Evolutionary conservation across 176 grass and related monocot species (phyloP), one percentile per base, ranked within the genome.

Genomic region (Saccharum officinarum): DNA sequence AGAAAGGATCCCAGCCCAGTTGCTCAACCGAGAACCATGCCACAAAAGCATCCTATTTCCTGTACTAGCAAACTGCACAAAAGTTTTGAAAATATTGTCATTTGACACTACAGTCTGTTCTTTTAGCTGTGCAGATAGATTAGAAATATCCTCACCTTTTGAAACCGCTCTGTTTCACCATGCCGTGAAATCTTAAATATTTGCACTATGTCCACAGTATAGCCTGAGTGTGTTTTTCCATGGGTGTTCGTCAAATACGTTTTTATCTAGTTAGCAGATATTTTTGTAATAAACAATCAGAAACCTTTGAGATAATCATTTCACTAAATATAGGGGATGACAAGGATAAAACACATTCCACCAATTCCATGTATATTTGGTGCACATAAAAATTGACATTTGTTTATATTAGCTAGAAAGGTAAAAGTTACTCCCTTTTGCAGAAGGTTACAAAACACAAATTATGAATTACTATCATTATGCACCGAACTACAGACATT

Each of bases 31-130:
- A 83, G 95, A 95, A 83, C 93, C 95, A 88, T 98, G 95, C 95
- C 93, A 98, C 80, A 98, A 81, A 95, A 98, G 95, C 95, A 95
- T 95, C 82, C 91, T 93, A 88, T 98, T 95, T 86, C 90, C 81
- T 59, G 85, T 64, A 62, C 73, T 77, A 80, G 91, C 83, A 89
- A 92, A 95, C 95, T 98, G 87, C 75, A 88, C 12, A 7, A 67
- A 86, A 10, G 39, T 46, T 83, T 39, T 41, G 10, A 50, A 78
- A 31, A 84, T 45, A n/a, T 55, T 82, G 47, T 54, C 64, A 11
- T 75, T 60, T 67, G 34, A 50, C 6, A 77, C 52, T 57, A 60
- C 8, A 61, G 9, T 61, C 20, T 55, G 15, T 46, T 74, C 26
- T 84, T 83, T 64, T 78, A 15, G 26, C 47, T 79, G 45, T 50